A percentile compares a stretch with the other conserved stretches of the same genome.
phyloP scores from a whole-genome alignment of 164 flowering plant genomes.

The Macadamia integrifolia region DNA sequence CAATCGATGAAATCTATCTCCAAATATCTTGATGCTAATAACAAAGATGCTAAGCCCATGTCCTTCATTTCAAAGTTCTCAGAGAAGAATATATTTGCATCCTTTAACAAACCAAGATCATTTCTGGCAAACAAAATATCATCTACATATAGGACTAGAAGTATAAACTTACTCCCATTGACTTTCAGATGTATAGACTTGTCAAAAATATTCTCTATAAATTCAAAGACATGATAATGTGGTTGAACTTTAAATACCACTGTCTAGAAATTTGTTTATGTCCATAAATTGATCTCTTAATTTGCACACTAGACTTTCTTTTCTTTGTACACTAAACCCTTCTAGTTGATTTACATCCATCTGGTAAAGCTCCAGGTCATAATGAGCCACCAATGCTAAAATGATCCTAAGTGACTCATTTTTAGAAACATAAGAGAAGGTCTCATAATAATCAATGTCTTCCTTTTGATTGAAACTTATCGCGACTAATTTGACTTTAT shows the following conservation, averaged over 20 bases:
- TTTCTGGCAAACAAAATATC: too few relatives aligned
- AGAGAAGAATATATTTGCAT: too few relatives aligned
- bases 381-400: too few relatives aligned
- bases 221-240: constrained; percentile 7
- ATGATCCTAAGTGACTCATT: too few relatives aligned
- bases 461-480: background rate
- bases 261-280: too few relatives aligned
- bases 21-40: background rate
- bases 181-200: background rate
- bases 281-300: too few relatives aligned
- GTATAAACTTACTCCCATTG: background rate
- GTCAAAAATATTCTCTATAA: background rate
- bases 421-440: too few relatives aligned
- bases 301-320: too few relatives aligned
- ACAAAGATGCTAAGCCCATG: too few relatives aligned
- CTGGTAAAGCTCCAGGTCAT: background rate
- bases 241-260: background rate
- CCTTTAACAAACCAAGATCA: too few relatives aligned
- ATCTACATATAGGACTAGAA: background rate
- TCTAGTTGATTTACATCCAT: background rate
- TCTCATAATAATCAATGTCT: background rate
- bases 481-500: background rate
- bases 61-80: too few relatives aligned
- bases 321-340: too few relatives aligned
- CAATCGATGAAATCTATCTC: background rate